Base-by-base conservation (phyloP, 202 grass and related monocot genomes). In the Brachypodium distachyon region DNA sequence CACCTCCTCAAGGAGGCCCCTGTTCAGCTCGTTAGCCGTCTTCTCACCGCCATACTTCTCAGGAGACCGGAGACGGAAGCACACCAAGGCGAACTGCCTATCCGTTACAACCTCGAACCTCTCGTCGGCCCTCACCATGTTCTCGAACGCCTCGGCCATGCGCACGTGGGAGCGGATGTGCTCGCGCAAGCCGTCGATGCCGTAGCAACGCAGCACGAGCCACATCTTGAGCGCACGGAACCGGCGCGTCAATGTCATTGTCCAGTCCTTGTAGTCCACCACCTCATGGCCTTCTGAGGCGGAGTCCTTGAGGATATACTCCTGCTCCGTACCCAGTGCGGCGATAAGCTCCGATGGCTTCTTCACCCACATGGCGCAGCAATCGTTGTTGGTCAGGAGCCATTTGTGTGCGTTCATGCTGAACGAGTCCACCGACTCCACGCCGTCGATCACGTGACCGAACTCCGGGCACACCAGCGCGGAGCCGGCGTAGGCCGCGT, bases 221-320 rank as follows among this genome's bases (percentile, higher is more conserved):
- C 88, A 91, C 14, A 91, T 14, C 81, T 91, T 91, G 18, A 87
- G 75, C 21, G 88, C 61, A 14, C 88, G 80, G 70, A 91, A 91
- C 7, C 84, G 59, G 1, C 84, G 84, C 28, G 75, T 91, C 5
- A 91, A 65, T 18, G 84, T 67, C 42, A 87, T 64, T 33, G 51
- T 51, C 88, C 88, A 87, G 70, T 91, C 80, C 50, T 87, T 91
- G 84, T 84, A 91, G 61, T 91, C 88, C 26, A 91, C 81, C 54
- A 87, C 76, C 23, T 25, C 22, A 50, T 73, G 47, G 8, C 79
- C 48, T 25, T 84, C 70, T 5, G 79, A 63, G 3, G 84, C 75
- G 1, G 73, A 50, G 72, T 81, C 85, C 29, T 38, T 70, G 61
- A 87, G 61, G 65, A 80, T 84, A 71, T 80, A 84, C 75, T 90